Base-by-base conservation (phyloP, 768 basidiomycete species). In the Tulasnella sp. region DNA sequence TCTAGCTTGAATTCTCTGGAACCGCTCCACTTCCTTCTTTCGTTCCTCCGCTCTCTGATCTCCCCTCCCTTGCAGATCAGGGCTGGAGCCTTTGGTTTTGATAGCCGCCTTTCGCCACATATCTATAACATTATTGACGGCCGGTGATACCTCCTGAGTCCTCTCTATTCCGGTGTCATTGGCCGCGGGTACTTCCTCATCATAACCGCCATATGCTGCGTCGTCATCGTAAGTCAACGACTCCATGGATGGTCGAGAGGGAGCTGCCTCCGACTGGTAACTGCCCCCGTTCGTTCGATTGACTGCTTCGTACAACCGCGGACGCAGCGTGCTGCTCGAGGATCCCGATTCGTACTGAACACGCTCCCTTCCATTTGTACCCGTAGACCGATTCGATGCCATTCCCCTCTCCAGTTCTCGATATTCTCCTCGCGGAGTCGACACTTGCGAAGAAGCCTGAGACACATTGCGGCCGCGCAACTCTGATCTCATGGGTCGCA, bases 61-160 rank as follows among this genome's bases (percentile, higher is more conserved):
- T 62, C 91, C 89, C 91, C 91, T 16, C 89, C 87, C 74, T 86
- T 87, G 42, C 88, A 89, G 77, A 89, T 87, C 19, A 87, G 86
- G 84, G 74, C 44, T 52, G 77, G 77, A 78, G 21, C 56, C 46
- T 40, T 71, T 78, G 81, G 87, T 87, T 46, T 91, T 87, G n/a
- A 87, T 86, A 68, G 90, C 91, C 5, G 91, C 90, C 75, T 89
- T 88, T 83, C 91, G 90, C 84, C 94, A 94, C 34, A 93, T 92
- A 78, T 92, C 89, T 83, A 94, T 85, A 19, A 89, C 92, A 27
- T 44, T 34, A 39, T 52, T 78, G n/a, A 78, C 78, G 48, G 36
- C 78, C 62, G 77, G 77, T 39, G 75, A 48, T 19, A 39, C 34
- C 71, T 78, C 75, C 75, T 34, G 42, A 19, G 76, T 36, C 31